phyloP scores from a whole-genome alignment of 306 rosid genomes.

The Glycine latifolia region DNA sequence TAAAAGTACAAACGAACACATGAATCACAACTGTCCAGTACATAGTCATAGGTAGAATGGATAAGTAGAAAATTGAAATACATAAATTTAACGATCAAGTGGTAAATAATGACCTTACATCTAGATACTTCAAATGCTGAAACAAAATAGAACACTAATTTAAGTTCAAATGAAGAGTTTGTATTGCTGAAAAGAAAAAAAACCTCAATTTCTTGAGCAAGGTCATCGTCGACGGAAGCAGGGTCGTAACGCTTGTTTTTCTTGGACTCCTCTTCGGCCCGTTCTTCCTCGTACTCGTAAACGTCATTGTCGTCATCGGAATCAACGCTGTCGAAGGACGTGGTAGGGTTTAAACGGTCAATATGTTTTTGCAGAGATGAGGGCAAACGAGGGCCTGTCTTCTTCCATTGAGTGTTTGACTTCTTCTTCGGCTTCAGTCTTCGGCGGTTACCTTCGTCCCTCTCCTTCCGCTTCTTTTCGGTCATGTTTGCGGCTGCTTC shows the following conservation, averaged over 20 bases:
- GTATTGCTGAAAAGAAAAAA: background rate
- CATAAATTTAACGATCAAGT: too few relatives aligned
- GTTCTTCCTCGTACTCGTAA: conserved; percentile 80
- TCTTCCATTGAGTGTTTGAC: conserved; percentile 43
- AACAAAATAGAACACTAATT: too few relatives aligned
- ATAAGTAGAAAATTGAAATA: too few relatives aligned
- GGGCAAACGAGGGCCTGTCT: conserved; percentile 75
- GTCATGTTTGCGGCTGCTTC: conserved; percentile 56
- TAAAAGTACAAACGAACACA: conserved; percentile 36
- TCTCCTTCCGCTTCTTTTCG: conserved; percentile 65
- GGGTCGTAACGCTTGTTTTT: conserved; percentile 86
- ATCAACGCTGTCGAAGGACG: conserved; percentile 22
- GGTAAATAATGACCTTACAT: too few relatives aligned
- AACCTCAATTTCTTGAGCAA: conserved; percentile 73
- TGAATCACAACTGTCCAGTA: too few relatives aligned
- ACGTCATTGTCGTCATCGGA: conserved; percentile 60
- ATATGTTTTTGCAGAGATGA: conserved; percentile 61
- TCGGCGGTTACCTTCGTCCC: conserved; percentile 46
- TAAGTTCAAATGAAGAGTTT: too few relatives aligned
- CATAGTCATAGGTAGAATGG: too few relatives aligned
- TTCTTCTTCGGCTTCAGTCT: conserved; percentile 41
- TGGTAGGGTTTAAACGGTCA: conserved; percentile 55
- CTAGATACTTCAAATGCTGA: too few relatives aligned
- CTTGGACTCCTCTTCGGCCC: conserved; percentile 81
- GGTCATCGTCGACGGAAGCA: conserved; percentile 62